These are phyloP conservation scores for Amaranthus cruentus DNA, from an alignment of 148 eudicot species.

Conservation along the genomic window DNA sequence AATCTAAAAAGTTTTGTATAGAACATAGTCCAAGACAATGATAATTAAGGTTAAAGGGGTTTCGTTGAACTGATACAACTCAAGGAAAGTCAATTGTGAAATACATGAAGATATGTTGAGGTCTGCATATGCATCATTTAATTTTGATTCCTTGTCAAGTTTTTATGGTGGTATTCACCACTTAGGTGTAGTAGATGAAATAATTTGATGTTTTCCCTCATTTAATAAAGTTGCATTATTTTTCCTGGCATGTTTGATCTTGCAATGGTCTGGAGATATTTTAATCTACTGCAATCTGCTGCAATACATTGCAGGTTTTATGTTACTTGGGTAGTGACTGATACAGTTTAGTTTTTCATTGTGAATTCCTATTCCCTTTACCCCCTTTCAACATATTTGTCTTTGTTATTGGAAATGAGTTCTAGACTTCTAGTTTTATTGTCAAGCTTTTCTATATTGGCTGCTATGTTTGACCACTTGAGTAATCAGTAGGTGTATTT, in stretches of 20 bases:
- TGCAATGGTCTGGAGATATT: not conserved
- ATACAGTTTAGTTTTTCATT: not conserved
- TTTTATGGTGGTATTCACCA: not conserved
- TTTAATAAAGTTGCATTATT: not conserved
- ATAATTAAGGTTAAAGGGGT: too few relatives aligned
- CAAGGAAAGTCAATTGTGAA: not conserved
- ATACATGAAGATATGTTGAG: too few relatives aligned
- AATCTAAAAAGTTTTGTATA: not conserved
- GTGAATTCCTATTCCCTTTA: not conserved
- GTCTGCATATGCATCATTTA: not conserved
- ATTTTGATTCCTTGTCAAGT: not conserved
- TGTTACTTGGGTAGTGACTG: not conserved
- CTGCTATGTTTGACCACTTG: not conserved
- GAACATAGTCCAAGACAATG: not conserved
- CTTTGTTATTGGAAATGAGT: not conserved
- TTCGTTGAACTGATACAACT: not conserved
- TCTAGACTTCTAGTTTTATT: not conserved
- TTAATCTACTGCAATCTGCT: not conserved
- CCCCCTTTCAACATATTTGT: not conserved
- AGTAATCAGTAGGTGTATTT: not conserved
- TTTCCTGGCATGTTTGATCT: not conserved
- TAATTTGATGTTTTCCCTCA: not conserved
- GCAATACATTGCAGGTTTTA: not conserved
- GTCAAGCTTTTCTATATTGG: not conserved
- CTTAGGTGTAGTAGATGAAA: not conserved